Evolutionary conservation across 768 basidiomycete genomes (phyloP).

Genomic region (Pleurotus pulmonarius): DNA sequence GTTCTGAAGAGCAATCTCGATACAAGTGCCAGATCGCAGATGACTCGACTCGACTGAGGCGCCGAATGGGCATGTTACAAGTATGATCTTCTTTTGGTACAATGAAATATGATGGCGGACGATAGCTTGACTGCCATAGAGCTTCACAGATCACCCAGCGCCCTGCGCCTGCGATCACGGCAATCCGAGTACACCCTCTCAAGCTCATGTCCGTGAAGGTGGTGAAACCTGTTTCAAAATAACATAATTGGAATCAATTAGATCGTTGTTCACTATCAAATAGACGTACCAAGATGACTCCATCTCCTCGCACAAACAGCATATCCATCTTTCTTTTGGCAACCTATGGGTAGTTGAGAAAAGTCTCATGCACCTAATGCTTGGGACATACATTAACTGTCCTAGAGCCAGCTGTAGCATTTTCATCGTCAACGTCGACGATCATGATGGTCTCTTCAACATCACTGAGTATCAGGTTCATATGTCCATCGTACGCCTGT

Average conservation of each 20-base stretch:
- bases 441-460: conserved; percentile 97
- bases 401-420: conserved; percentile 48
- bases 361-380: background rate
- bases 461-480: conserved; percentile 97
- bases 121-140: too few relatives aligned
- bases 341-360: conserved; percentile 42
- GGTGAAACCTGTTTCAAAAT: conserved; percentile 61
- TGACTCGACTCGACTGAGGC: background rate
- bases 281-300: conserved; percentile 83
- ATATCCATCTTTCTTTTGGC: conserved; percentile 95
- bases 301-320: conserved; percentile 97
- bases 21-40: background rate
- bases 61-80: too few relatives aligned
- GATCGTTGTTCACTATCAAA: conserved; percentile 4
- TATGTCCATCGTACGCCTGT: conserved; percentile 99
- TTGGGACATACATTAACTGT: conserved; percentile 57
- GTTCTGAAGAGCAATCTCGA: background rate
- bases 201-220: conserved; percentile 61
- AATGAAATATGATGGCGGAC: too few relatives aligned
- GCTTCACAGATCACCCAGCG: too few relatives aligned
- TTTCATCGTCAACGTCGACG: conserved; percentile 75
- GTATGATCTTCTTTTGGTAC: too few relatives aligned
- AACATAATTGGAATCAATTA: conserved; percentile 8
- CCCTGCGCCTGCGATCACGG: too few relatives aligned
- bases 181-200: background rate